Conservation (phyloP, 495 filamentous ascomycete genomes). For the Lophiotrema nucula region DNA sequence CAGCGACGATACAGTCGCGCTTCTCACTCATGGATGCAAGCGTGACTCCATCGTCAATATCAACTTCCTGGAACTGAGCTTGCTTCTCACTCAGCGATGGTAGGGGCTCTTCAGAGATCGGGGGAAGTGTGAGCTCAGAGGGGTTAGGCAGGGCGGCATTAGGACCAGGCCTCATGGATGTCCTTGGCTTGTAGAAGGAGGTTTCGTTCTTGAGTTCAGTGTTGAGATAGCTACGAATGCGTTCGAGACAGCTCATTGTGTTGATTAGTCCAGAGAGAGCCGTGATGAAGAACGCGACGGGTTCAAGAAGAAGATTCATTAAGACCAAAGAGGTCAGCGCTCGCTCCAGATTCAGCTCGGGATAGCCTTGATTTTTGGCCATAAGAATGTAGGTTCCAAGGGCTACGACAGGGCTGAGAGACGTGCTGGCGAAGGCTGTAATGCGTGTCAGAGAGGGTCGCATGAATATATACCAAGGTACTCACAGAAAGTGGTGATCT, state of each 20-base stretch:
- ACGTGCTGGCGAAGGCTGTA: slow-evolving; percentile 20
- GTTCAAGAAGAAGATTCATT: slow-evolving; percentile 15
- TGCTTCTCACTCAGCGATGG: background rate
- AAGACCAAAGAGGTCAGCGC: slow-evolving; percentile 17
- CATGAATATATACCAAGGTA: background rate
- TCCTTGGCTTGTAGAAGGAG: background rate
- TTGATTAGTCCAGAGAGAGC: slow-evolving; percentile 16
- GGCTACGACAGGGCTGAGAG: slow-evolving; percentile 14
- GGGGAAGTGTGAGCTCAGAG: background rate
- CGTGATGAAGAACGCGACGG: slow-evolving; percentile 21
- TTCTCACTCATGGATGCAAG: slow-evolving; percentile 5
- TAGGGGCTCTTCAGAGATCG: background rate
- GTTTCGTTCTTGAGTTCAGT: background rate
- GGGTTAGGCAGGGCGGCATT: background rate
- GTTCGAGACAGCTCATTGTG: slow-evolving; percentile 8
- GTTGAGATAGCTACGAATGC: slow-evolving; percentile 9
- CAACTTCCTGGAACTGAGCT: background rate
- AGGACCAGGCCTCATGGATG: background rate
- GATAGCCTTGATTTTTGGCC: slow-evolving; percentile 16
- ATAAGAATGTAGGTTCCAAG: slow-evolving; percentile 20
- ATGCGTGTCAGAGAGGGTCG: background rate
- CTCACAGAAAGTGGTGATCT: slow-evolving; percentile 4
- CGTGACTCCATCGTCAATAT: slow-evolving; percentile 2
- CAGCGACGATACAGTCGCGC: slow-evolving; percentile 17
- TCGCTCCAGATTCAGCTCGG: slow-evolving; percentile 1